These are phyloP conservation scores for Fomitopsis palustris DNA, from an alignment of 1,284 basidiomycete species.

Conservation along the genomic window DNA sequence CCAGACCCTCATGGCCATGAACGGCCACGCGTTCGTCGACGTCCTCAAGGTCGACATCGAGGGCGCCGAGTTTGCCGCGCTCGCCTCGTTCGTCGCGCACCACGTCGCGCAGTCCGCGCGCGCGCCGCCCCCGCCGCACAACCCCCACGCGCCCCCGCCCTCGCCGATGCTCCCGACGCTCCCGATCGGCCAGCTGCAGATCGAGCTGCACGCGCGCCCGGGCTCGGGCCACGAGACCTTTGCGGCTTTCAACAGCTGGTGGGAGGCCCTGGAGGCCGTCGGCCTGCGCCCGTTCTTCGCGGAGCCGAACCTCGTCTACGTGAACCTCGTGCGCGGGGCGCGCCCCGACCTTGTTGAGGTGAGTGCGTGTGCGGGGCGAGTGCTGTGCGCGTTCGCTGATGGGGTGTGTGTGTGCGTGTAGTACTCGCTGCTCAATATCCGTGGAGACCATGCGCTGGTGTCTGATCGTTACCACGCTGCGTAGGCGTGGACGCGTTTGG, in stretches of 20 bases:
- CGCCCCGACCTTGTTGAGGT: constrained; percentile 35
- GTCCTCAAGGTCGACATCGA: constrained; percentile 51
- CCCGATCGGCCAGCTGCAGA: constrained; percentile 36
- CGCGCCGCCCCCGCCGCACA: constrained; percentile 2
- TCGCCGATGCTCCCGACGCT: constrained; percentile 11
- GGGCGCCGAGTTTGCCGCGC: constrained; percentile 41
- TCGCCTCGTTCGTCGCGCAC: constrained; percentile 34
- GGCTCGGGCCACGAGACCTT: constrained; percentile 24
- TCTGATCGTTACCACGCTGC: not conserved
- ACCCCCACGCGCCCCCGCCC: constrained; percentile 9
- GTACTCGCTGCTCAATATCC: not conserved
- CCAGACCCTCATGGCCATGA: constrained; percentile 42
- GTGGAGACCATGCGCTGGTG: not conserved
- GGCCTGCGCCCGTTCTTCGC: constrained; percentile 25
- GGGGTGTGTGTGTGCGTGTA: not conserved
- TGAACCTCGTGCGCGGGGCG: constrained; percentile 30
- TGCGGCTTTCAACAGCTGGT: constrained; percentile 30
- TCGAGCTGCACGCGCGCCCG: constrained; percentile 34
- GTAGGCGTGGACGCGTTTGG: not conserved
- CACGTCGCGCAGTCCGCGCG: constrained; percentile 12
- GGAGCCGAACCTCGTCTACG: constrained; percentile 35
- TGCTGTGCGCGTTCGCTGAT: not conserved
- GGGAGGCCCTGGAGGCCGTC: constrained; percentile 23
- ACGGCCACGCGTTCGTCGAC: constrained; percentile 43
- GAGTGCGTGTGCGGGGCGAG: not conserved